Evolutionary conservation across 192 early-diverging fungal species (phyloP).

Genomic region (Powellomyces hirtus): DNA sequence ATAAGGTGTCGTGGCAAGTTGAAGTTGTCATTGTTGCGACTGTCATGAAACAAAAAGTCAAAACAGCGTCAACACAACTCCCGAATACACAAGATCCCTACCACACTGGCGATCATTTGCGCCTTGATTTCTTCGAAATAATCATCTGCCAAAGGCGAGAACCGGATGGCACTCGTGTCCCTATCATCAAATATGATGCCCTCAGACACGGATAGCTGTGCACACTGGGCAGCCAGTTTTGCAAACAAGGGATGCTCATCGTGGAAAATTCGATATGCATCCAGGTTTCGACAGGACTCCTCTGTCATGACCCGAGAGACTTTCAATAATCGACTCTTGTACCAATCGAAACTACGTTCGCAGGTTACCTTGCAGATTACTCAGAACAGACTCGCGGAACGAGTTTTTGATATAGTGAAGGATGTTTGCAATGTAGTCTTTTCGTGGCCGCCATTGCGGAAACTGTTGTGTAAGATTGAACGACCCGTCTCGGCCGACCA

Average conservation of each 20-base stretch:
- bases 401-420: conserved; percentile 84
- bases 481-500: conserved; percentile 64
- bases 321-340: not conserved
- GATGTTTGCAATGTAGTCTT: conserved; percentile 80
- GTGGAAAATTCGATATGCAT: conserved; percentile 64
- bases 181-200: conserved; percentile 53
- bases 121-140: conserved; percentile 53
- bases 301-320: conserved; percentile 28
- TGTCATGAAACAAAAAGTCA: too few species aligned
- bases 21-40: too few species aligned
- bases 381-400: conserved; percentile 78
- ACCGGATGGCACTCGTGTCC: conserved; percentile 59
- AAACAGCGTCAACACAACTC: too few species aligned
- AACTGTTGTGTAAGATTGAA: conserved; percentile 77
- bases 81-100: too few species aligned
- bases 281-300: conserved; percentile 59
- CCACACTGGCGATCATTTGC: conserved; percentile 48
- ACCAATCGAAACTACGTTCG: not conserved
- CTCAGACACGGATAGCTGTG: conserved; percentile 69
- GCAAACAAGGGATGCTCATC: conserved; percentile 60
- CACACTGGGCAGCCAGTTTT: conserved; percentile 70
- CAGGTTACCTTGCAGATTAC: conserved; percentile 46
- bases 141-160: conserved; percentile 53
- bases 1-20: too few species aligned
- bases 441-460: conserved; percentile 76